Percentiles rank a stretch among this genome's conserved stretches.
phyloP scores from a whole-genome alignment of 2,329 filamentous ascomycete genomes.

The Aotearoamyces nothofagi region DNA sequence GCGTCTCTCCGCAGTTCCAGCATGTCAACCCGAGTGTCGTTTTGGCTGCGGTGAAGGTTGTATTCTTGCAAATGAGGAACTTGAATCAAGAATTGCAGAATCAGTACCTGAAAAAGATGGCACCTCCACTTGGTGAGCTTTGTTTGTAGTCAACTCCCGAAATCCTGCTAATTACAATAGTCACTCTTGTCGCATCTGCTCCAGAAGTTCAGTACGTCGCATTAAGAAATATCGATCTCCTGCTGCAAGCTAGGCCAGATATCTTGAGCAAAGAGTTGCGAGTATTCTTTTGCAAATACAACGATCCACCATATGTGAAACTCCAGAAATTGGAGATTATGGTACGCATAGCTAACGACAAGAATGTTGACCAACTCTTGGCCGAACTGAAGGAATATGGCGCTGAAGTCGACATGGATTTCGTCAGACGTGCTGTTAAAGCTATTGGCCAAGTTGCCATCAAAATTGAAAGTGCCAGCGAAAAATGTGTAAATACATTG shows the following conservation, averaged over 20 bases:
- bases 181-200: slow-evolving; percentile 87
- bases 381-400: slow-evolving; percentile 96
- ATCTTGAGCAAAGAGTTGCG: slow-evolving; percentile 94
- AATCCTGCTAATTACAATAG: slow-evolving; percentile 27
- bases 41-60: slow-evolving; percentile 90
- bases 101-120: slow-evolving; percentile 97
- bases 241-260: slow-evolving; percentile 89
- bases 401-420: slow-evolving; percentile 97
- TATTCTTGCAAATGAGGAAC: slow-evolving; percentile 89
- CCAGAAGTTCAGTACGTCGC: slow-evolving; percentile 98
- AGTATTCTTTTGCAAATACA: slow-evolving; percentile 99
- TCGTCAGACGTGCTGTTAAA: slow-evolving; percentile 83
- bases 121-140: slow-evolving; percentile 67
- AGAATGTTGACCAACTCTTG: slow-evolving; percentile 87
- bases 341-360: slow-evolving; percentile 96
- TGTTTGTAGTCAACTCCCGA: too few species aligned
- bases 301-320: slow-evolving; percentile 94
- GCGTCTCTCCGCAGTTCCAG: slow-evolving; percentile 92
- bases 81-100: slow-evolving; percentile 64
- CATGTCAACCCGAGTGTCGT: slow-evolving; percentile 97
- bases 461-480: slow-evolving; percentile 90
- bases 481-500: slow-evolving; percentile 88
- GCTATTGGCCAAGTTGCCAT: slow-evolving; percentile 97
- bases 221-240: slow-evolving; percentile 84
- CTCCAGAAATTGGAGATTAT: slow-evolving; percentile 97